Base-by-base conservation (phyloP, 1,284 basidiomycete species). In the Fistulina hepatica region DNA sequence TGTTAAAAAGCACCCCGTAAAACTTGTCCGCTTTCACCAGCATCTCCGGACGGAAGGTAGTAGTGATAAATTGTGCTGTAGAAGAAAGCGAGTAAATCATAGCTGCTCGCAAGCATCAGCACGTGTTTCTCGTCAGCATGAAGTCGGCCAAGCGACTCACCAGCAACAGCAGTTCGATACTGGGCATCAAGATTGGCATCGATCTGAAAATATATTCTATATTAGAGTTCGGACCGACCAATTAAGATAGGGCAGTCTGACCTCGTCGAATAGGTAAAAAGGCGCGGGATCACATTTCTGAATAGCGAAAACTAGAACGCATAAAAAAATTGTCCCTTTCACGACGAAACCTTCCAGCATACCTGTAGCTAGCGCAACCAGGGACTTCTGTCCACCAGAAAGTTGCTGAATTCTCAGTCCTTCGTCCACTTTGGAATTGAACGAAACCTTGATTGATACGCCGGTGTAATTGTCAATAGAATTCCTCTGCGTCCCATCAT, bases 241-340 rank as follows among this genome's bases (percentile, higher is more conserved):
- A 25, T 32, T 9, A 6, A 31, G 23, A 21, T 25, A 25, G 37
- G 7, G 13, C 6, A 6, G 17, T 30, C 58, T 24, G 48, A 81
- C 81, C 70, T 99, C 95, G 57, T 99, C 95, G 55, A 98, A 98
- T n/a, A 99, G 71, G 60, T 98, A 98, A 67, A 99, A 99, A 1
- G 95, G 95, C 1, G 95, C 95, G 1, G 95, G 95, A 54, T 99
- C 95, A 58, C 93, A 97, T 60, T 95, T 97, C 58, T 99, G 95
- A 50, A 98, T 98, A 6, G 94, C 92, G 54, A 98, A 98, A 13
- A 99, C 93, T 83, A 49, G 2, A 21, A 9, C 26, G 22, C 15
- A 4, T 41, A 4, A 34, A 28, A 20, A 6, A 2, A 17, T 27
- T 26, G 37, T 34, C 12, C 32, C 11, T 12, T 17, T 4, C 21